Evolutionary conservation across 169 alveolate species (phyloP).

Genomic region (Eimeria maxima): DNA sequence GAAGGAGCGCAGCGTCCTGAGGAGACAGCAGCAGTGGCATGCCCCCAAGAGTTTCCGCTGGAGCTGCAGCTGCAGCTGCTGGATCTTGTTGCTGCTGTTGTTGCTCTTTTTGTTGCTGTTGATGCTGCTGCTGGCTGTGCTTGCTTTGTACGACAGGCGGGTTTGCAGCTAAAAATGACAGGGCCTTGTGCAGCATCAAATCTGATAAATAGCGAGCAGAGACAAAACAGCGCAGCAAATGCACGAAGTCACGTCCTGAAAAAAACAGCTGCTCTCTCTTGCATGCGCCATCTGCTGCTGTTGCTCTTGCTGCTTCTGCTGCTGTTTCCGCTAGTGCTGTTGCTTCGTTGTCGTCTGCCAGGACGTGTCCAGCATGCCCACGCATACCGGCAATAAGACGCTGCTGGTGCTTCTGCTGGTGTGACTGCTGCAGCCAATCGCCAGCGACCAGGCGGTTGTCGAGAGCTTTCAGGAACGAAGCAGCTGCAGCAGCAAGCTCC

Average conservation of each 20-base stretch:
- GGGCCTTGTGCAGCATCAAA: neutral
- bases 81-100: constrained; percentile 20
- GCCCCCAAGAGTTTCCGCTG: neutral
- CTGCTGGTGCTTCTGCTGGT: constrained; percentile 57
- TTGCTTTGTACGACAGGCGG: constrained; percentile 18
- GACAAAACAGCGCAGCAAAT: constrained; percentile 48
- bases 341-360: constrained; percentile 11
- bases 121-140: constrained; percentile 30
- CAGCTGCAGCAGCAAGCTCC: constrained; percentile 56
- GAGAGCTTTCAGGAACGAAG: neutral
- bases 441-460: constrained; percentile 30
- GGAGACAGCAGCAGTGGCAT: constrained; percentile 52
- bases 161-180: constrained; percentile 25
- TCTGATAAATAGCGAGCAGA: constrained; percentile 2
- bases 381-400: too few relatives aligned
- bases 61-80: neutral
- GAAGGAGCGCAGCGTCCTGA: constrained; percentile 66
- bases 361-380: neutral
- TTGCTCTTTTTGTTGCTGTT: neutral
- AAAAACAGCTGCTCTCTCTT: neutral
- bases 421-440: constrained; percentile 37
- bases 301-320: constrained; percentile 24
- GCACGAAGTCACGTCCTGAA: constrained; percentile 40
- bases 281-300: neutral
- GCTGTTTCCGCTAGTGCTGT: constrained; percentile 19